Evolutionary conservation across 2,329 filamentous ascomycete species (phyloP), one percentile per base, ranked within the genome.

Genomic region (Zarea fungicola): DNA sequence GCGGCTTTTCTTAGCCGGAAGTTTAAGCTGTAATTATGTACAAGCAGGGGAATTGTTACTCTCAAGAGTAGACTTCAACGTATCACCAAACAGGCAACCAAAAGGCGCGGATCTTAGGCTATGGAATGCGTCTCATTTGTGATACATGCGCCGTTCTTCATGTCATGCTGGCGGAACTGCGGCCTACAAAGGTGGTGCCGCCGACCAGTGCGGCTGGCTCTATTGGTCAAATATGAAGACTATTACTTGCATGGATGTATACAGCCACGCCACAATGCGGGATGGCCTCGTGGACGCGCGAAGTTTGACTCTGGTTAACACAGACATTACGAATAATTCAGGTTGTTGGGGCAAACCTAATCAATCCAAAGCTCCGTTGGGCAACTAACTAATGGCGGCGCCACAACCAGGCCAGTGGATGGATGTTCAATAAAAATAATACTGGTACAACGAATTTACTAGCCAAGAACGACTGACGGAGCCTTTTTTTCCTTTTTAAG

Each of bases 131-230:
- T 41, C 45, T 32, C 36, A 21, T 41, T 29, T 42, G 44, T 29
- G 31, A 19, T n/a, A 6, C 28, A 22, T 48, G 45, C 37, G 42
- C 14, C 34, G 36, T 13, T 32, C 45, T 18, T 21, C 28, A 29
- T 48, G 37, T 28, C 45, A 48, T 48, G 45, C 44, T 35, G 44
- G 36, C 45, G 45, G 45, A 48, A 16, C 34, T 40, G 45, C 45
- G 37, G 37, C 45, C 45, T 41, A 41, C 36, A 26, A 34, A n/a
- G 26, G 36, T 48, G 25, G 36, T 47, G 35, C 45, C 25, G 28
- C 45, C 36, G 36, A n/a, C n/a, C n/a, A n/a, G 36, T 42, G 36
- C 28, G 42, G 29, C 29, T 29, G 37, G n/a, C 22, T 48, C 36
- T 23, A 21, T 48, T 42, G 21, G 45, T 35, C 36, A 13, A 21